A percentile compares a stretch with the other conserved stretches of the same genome.
These are phyloP conservation scores for Coemansia sp. DNA, from an alignment of 192 early-diverging fungal species.

Conservation along the genomic window DNA sequence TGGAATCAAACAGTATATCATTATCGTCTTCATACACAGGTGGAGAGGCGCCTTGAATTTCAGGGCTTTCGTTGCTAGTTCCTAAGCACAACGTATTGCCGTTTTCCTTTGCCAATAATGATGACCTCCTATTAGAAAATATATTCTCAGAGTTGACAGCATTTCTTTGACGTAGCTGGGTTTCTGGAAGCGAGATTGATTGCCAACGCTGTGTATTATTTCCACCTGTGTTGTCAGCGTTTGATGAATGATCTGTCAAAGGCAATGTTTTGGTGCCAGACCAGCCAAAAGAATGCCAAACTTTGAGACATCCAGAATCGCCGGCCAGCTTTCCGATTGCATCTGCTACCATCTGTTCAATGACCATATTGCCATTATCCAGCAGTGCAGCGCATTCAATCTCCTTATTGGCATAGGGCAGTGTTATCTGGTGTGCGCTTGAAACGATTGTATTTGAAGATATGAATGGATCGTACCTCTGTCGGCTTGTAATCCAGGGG, in stretches of 20 bases:
- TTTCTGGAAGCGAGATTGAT: slow-evolving; percentile 25
- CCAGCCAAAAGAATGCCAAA: slow-evolving; percentile 8
- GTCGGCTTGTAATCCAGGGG: slow-evolving; percentile 30
- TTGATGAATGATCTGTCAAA: neutral
- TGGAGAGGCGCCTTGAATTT: neutral
- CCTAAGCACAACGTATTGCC: neutral
- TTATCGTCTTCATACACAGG: neutral
- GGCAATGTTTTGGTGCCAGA: neutral
- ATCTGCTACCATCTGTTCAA: too few species aligned
- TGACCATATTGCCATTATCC: neutral
- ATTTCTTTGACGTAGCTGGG: neutral
- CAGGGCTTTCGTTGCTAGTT: neutral
- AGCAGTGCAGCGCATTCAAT: neutral
- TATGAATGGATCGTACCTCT: slow-evolving; percentile 29
- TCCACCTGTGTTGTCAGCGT: neutral
- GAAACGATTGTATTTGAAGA: slow-evolving; percentile 21
- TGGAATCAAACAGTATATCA: slow-evolving; percentile 26
- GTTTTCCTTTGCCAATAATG: neutral
- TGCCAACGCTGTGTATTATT: slow-evolving; percentile 10
- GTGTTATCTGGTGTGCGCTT: slow-evolving; percentile 18
- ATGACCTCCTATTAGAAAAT: neutral
- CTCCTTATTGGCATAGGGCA: slow-evolving; percentile 1
- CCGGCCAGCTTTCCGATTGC: neutral
- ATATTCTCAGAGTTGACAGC: neutral
- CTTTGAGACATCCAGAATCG: neutral